Conservation (phyloP, 2,329 filamentous ascomycete genomes). For the Cadophora luteo-olivacea region DNA sequence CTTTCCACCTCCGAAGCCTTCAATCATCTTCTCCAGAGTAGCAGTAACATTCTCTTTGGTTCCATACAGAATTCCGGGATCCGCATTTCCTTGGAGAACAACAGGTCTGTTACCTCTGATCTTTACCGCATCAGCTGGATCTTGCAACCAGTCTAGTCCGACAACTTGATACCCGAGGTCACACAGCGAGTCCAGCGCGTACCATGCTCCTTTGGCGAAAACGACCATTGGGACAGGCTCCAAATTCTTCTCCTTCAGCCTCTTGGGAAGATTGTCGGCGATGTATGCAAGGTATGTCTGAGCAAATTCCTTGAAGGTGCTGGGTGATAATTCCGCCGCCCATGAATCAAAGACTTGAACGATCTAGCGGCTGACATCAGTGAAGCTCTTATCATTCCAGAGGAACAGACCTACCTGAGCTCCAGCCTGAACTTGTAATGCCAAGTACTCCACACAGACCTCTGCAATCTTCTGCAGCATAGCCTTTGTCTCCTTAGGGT, state of each 20-base stretch:
- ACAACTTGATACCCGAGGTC: slow-evolving; percentile 91
- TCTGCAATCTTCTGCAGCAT: slow-evolving; percentile 91
- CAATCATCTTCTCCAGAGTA: slow-evolving; percentile 84
- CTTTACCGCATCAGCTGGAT: slow-evolving; percentile 82
- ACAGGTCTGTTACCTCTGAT: slow-evolving; percentile 77
- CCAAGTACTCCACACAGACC: slow-evolving; percentile 93
- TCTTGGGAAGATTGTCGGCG: slow-evolving; percentile 76
- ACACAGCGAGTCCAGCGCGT: slow-evolving; percentile 87
- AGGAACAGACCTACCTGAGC: slow-evolving; percentile 68
- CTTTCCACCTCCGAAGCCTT: slow-evolving; percentile 80
- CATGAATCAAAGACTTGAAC: slow-evolving; percentile 98
- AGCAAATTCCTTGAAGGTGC: slow-evolving; percentile 82
- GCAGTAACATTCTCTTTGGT: slow-evolving; percentile 80
- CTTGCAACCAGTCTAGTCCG: slow-evolving; percentile 93
- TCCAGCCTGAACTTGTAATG: slow-evolving; percentile 88
- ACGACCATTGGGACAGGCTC: slow-evolving; percentile 94
- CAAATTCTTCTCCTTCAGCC: slow-evolving; percentile 74
- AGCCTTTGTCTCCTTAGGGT: slow-evolving; percentile 79
- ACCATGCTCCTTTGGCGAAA: slow-evolving; percentile 98
- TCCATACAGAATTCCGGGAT: slow-evolving; percentile 92
- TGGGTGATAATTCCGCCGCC: slow-evolving; percentile 90
- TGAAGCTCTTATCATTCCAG: background rate
- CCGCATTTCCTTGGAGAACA: slow-evolving; percentile 92
- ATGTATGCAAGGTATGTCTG: slow-evolving; percentile 89
- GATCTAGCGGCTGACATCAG: slow-evolving; percentile 48